phyloP scores from a whole-genome alignment of 1,284 basidiomycete species.

The Mixia osmundae region DNA sequence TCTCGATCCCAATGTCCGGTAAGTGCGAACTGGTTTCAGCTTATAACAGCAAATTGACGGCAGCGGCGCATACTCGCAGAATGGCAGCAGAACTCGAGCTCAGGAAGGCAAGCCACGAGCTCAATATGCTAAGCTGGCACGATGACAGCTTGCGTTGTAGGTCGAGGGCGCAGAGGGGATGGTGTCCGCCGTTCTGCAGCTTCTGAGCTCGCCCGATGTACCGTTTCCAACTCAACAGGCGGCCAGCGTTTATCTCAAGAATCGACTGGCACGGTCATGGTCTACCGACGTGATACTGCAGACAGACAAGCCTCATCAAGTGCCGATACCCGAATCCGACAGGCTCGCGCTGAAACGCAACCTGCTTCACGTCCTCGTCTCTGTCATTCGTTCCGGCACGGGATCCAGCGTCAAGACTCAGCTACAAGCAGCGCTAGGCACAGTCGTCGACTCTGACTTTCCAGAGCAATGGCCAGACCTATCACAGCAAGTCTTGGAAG shows the following conservation, averaged over 20 bases:
- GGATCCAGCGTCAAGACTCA: slow-evolving; percentile 36
- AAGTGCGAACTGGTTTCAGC: too few species aligned
- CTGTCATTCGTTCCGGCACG: slow-evolving; percentile 22
- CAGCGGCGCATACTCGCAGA: too few species aligned
- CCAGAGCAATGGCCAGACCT: slow-evolving; percentile 47
- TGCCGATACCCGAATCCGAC: slow-evolving; percentile 38
- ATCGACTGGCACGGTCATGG: slow-evolving; percentile 28
- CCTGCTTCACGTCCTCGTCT: slow-evolving; percentile 42
- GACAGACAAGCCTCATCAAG: slow-evolving; percentile 15
- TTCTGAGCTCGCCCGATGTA: slow-evolving; percentile 27
- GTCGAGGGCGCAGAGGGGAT: slow-evolving; percentile 51
- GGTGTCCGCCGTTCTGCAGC: slow-evolving; percentile 50
- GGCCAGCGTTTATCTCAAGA: slow-evolving; percentile 60
- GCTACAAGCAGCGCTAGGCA: slow-evolving; percentile 43
- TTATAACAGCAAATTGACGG: too few species aligned
- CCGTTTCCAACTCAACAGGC: slow-evolving; percentile 18
- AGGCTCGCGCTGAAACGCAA: slow-evolving; percentile 39
- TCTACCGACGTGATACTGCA: background rate
- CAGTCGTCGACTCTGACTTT: slow-evolving; percentile 44
- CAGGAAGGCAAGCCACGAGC: slow-evolving; percentile 34
- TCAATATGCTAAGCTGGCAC: background rate
- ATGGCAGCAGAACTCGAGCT: slow-evolving; percentile 59
- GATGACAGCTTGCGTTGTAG: slow-evolving; percentile 23
- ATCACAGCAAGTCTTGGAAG: slow-evolving; percentile 29
- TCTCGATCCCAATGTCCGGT: slow-evolving; percentile 65